Evolutionary conservation across 2,329 filamentous ascomycete genomes (phyloP), one percentile per base, ranked within the genome.

Genomic region (Paecilomyces dactylethromorphus): DNA sequence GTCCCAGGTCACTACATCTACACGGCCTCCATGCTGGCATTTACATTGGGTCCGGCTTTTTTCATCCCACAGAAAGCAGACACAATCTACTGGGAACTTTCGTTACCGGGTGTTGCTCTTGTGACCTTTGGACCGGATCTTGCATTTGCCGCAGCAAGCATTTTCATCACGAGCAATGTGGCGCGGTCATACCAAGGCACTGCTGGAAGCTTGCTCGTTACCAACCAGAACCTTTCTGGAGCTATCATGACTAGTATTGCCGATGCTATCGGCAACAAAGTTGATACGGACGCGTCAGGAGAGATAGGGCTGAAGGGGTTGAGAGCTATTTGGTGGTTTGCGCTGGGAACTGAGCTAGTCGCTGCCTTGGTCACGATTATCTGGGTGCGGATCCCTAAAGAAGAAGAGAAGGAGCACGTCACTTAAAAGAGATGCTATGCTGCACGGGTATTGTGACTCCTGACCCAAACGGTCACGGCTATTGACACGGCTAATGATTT

Each of bases 61-160:
- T 77, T 76, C 59, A 63, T 77, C 6, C 74, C 68, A 5, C 77
- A 80, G 59, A 77, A 69, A 0, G 65, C 76, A 0, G 65, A 63
- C 11, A 77, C 78, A 0, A 71, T 60, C 0, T 81, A 80, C 68
- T 81, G 78, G 76, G 74, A 74, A 0, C 70, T 80, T 3, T 77
- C 76, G 0, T 69, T 80, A 60, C 78, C 78, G 0, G 78, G 77
- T 0, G 71, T 80, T 1, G 73, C 72, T 1, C 66, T 81, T 0
- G 76, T 77, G 0, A 79, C 78, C 0, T 80, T 81, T 53, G 78
- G 78, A 0, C 78, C 78, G 0, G 78, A 81, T 53, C 67, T 80
- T 56, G 75, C 75, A 29, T 81, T 80, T 59, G 78, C 78, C 0
- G 78, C 78, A 0, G 78, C 78, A 0, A 76, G 75, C n/a, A 80